Conservation (phyloP, 352 stramenopile genomes). For the Globisporangium echinulatum region DNA sequence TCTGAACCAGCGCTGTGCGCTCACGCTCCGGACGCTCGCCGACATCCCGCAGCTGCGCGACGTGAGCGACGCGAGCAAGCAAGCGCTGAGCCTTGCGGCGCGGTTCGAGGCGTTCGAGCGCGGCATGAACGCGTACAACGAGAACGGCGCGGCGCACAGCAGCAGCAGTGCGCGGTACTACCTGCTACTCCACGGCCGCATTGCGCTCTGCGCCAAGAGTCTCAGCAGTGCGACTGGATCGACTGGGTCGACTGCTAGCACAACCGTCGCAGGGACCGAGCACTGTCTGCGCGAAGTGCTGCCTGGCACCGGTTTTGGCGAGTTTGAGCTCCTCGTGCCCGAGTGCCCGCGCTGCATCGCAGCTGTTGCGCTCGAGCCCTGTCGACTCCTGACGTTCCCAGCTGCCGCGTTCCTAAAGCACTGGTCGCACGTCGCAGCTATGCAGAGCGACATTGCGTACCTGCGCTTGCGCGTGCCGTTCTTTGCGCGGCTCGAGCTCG, state of each 20-base stretch:
- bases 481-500: conserved; percentile 39
- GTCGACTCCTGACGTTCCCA: conserved; percentile 51
- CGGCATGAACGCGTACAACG: conserved; percentile 36
- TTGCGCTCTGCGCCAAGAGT: conserved; percentile 31
- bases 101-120: conserved; percentile 54
- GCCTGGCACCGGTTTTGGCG: conserved; percentile 42
- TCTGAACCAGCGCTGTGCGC: conserved; percentile 51
- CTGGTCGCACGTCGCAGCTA: conserved; percentile 28
- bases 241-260: neutral
- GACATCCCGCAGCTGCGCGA: conserved; percentile 40
- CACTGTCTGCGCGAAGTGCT: conserved; percentile 33
- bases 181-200: conserved; percentile 37
- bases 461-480: conserved; percentile 30
- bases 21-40: conserved; percentile 48
- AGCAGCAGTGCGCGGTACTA: conserved; percentile 29
- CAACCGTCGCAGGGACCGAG: conserved; percentile 2
- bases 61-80: conserved; percentile 30
- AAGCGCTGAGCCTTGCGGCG: conserved; percentile 37
- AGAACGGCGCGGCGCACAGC: conserved; percentile 17
- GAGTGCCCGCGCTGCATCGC: conserved; percentile 25
- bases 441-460: conserved; percentile 42
- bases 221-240: conserved; percentile 14
- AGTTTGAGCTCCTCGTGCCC: conserved; percentile 53
- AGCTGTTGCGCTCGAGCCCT: conserved; percentile 39
- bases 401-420: conserved; percentile 33